Evolutionary conservation across 768 basidiomycete genomes (phyloP).

Genomic region (Suillus decipiens): DNA sequence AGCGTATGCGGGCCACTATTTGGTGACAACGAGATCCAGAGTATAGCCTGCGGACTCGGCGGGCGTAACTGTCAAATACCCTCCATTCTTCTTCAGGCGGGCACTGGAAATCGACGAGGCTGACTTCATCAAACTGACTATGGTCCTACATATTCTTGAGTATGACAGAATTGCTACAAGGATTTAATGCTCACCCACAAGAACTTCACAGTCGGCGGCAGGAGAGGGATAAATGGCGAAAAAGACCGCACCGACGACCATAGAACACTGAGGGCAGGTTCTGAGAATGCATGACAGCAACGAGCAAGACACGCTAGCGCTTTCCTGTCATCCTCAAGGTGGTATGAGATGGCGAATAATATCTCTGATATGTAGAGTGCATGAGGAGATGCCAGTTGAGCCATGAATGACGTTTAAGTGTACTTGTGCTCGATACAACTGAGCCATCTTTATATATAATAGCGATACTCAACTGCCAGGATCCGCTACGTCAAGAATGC

Average conservation of each 20-base stretch:
- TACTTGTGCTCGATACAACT: neutral
- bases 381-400: neutral
- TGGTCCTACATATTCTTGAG: neutral
- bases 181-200: conserved; percentile 15
- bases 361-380: conserved; percentile 20
- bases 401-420: neutral
- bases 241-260: conserved; percentile 22
- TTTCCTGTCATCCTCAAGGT: conserved; percentile 17
- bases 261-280: conserved; percentile 16
- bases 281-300: conserved; percentile 14
- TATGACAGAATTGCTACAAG: neutral
- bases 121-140: conserved; percentile 1
- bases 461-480: neutral
- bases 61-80: conserved; percentile 19
- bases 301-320: conserved; percentile 12
- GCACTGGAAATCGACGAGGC: conserved; percentile 13
- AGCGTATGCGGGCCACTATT: conserved; percentile 4
- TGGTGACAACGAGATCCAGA: conserved; percentile 13
- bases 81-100: conserved; percentile 18
- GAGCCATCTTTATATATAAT: neutral
- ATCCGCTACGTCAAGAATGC: neutral
- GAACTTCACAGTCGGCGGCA: conserved; percentile 14
- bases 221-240: conserved; percentile 16
- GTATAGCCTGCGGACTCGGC: conserved; percentile 16
- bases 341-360: conserved; percentile 11